Percentiles rank a stretch among this genome's conserved stretches.
phyloP scores from a whole-genome alignment of 1,284 basidiomycete species.

The Malassezia nana region DNA sequence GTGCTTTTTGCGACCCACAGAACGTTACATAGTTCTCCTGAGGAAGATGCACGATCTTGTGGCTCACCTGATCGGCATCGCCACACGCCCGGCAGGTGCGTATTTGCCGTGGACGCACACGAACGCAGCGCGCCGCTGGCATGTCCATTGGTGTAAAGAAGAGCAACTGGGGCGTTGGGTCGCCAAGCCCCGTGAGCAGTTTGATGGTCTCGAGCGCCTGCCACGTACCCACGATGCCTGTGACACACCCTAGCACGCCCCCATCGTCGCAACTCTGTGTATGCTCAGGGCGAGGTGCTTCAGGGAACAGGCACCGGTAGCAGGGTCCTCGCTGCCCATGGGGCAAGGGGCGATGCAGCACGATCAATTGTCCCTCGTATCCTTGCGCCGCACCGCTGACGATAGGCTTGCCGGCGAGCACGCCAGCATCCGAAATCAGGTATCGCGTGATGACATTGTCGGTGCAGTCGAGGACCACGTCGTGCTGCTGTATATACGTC shows the following conservation, averaged over 20 bases:
- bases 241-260: constrained; percentile 80
- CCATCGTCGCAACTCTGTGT: constrained; percentile 68
- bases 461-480: constrained; percentile 85
- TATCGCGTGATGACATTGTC: constrained; percentile 88
- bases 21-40: constrained; percentile 37
- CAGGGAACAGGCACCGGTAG: constrained; percentile 85
- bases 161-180: constrained; percentile 55
- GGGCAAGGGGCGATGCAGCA: constrained; percentile 29
- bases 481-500: constrained; percentile 37
- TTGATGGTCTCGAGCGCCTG: constrained; percentile 86
- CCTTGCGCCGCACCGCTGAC: constrained; percentile 88
- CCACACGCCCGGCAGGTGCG: constrained; percentile 36
- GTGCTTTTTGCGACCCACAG: constrained; percentile 23
- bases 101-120: constrained; percentile 54
- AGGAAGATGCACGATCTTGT: constrained; percentile 26
- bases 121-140: constrained; percentile 71
- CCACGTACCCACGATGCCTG: constrained; percentile 78
- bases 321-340: constrained; percentile 61
- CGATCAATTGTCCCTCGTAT: constrained; percentile 71
- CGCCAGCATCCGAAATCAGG: constrained; percentile 82
- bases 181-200: constrained; percentile 36
- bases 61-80: constrained; percentile 20
- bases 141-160: constrained; percentile 63
- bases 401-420: constrained; percentile 63
- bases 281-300: constrained; percentile 37